These are phyloP conservation scores for Apiosordaria backusii DNA, from an alignment of 495 filamentous ascomycete species.

Conservation along the genomic window DNA sequence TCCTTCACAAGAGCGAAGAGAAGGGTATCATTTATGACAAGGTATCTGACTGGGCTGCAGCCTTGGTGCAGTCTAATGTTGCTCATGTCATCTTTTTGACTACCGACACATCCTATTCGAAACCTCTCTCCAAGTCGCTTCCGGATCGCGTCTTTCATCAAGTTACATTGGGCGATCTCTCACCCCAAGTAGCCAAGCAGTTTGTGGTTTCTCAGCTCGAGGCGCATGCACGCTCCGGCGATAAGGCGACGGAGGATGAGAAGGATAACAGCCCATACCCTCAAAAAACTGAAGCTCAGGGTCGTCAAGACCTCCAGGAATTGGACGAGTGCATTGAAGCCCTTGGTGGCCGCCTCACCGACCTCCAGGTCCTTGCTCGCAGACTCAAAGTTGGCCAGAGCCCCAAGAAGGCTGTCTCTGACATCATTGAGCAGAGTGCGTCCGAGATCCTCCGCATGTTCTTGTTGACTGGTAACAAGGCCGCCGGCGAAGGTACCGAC, in stretches of 20 bases:
- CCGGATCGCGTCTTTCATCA: conserved; percentile 89
- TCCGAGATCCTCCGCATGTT: conserved; percentile 94
- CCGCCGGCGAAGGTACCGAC: conserved; percentile 37
- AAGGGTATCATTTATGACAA: conserved; percentile 79
- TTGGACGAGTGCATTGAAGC: conserved; percentile 78
- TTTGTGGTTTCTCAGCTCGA: conserved; percentile 86
- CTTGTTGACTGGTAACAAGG: conserved; percentile 52
- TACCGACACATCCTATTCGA: conserved; percentile 83
- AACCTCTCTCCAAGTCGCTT: conserved; percentile 79
- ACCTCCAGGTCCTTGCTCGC: conserved; percentile 87
- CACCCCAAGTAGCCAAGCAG: conserved; percentile 77
- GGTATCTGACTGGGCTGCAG: conserved; percentile 86
- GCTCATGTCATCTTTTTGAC: conserved; percentile 98
- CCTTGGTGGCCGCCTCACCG: conserved; percentile 85
- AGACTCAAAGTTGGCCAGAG: conserved; percentile 88
- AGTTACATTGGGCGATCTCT: conserved; percentile 79
- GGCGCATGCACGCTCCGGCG: conserved; percentile 23
- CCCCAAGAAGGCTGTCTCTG: conserved; percentile 75
- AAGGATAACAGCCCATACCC: conserved; percentile 5
- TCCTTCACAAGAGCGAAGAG: conserved; percentile 74
- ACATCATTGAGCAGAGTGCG: conserved; percentile 83
- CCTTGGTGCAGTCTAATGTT: conserved; percentile 80
- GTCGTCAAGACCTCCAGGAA: conserved; percentile 50
- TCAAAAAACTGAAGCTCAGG: conserved; percentile 33
- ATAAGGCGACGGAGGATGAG: conserved; percentile 18